Evolutionary conservation across 2,329 filamentous ascomycete genomes (phyloP).

Genomic region (Clarireedia monteithiana): DNA sequence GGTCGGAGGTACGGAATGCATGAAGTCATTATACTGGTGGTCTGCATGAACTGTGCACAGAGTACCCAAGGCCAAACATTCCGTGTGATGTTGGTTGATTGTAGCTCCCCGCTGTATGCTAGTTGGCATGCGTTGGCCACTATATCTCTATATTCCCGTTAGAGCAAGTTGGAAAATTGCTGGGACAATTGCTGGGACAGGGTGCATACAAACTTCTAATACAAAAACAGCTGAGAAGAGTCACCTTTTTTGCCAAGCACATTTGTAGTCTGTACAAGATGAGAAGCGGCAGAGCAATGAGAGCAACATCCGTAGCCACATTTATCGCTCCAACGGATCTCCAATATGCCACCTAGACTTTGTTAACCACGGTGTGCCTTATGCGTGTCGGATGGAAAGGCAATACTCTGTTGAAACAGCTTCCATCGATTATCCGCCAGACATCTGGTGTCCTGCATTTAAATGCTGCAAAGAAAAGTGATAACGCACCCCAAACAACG

Average conservation of each 20-base stretch:
- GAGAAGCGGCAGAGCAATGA: neutral
- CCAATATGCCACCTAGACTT: neutral
- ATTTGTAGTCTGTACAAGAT: neutral
- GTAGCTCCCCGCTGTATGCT: neutral
- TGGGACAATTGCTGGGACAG: neutral
- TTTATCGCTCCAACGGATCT: neutral
- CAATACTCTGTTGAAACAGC: neutral
- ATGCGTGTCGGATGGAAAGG: neutral
- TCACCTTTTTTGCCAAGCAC: neutral
- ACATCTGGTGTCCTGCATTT: neutral
- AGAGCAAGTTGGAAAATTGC: neutral
- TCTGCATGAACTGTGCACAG: neutral
- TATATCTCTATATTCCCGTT: neutral
- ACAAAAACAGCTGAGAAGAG: neutral
- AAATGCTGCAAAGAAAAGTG: neutral
- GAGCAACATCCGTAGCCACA: neutral
- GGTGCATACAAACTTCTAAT: neutral
- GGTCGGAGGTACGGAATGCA: constrained; percentile 1
- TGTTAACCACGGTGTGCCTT: neutral
- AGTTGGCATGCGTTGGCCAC: neutral
- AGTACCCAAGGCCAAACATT: neutral
- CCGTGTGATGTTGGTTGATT: neutral
- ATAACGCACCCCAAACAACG: neutral
- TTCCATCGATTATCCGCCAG: neutral
- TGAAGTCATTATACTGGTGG: neutral